A percentile compares a stretch with the other conserved stretches of the same genome.
Conservation (phyloP, 495 filamentous ascomycete genomes). For the Xylaria venustula region DNA sequence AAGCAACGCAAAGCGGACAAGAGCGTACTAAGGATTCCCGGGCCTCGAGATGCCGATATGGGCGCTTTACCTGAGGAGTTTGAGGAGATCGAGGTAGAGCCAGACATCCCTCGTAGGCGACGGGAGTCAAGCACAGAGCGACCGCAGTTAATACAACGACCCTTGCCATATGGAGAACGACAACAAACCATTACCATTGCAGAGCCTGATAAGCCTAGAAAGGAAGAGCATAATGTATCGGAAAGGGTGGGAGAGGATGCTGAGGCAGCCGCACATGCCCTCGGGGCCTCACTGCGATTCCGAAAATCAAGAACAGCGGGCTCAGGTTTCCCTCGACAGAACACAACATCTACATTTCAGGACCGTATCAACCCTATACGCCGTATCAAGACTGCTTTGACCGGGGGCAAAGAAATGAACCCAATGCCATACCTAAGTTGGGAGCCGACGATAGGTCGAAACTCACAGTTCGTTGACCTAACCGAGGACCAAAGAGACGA, state of each 20-base stretch:
- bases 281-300: conserved; percentile 31
- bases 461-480: conserved; percentile 86
- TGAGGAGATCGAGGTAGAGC: conserved; percentile 28
- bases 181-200: conserved; percentile 63
- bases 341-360: conserved; percentile 15
- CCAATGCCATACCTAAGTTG: conserved; percentile 86
- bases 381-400: conserved; percentile 34
- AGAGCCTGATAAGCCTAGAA: conserved; percentile 48
- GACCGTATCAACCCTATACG: conserved; percentile 18
- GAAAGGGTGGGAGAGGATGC: conserved; percentile 39
- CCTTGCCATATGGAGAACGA: conserved; percentile 36
- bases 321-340: conserved; percentile 23
- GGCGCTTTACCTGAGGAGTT: conserved; percentile 65
- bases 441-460: conserved; percentile 86
- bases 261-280: conserved; percentile 29
- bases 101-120: conserved; percentile 6
- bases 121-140: conserved; percentile 26
- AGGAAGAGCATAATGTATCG: conserved; percentile 23
- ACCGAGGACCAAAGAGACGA: conserved; percentile 90
- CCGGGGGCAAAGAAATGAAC: conserved; percentile 45
- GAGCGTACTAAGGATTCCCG: conserved; percentile 78
- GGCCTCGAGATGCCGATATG: conserved; percentile 80
- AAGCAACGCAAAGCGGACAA: conserved; percentile 75
- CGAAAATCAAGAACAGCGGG: conserved; percentile 35
- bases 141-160: conserved; percentile 13